phyloP scores from a whole-genome alignment of 495 filamentous ascomycete genomes.

The Tuber aestivum region DNA sequence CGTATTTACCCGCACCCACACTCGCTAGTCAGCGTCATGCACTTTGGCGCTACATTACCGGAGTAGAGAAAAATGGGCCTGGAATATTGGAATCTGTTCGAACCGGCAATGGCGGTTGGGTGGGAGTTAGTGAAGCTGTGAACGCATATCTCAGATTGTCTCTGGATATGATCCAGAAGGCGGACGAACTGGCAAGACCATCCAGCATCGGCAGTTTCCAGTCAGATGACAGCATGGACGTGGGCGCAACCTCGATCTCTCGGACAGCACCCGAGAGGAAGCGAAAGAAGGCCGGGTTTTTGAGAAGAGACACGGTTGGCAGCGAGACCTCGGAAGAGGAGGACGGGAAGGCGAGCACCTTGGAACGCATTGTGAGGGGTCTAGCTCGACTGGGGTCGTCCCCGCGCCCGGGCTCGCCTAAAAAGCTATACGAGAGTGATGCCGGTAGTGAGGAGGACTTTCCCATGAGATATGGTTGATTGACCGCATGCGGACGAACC shows the following conservation, averaged over 20 bases:
- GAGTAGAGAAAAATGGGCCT: slow-evolving; percentile 55
- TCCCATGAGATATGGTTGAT: slow-evolving; percentile 27
- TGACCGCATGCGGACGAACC: neutral
- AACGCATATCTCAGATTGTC: slow-evolving; percentile 56
- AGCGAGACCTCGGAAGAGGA: slow-evolving; percentile 28
- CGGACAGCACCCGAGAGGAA: slow-evolving; percentile 16
- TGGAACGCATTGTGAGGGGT: slow-evolving; percentile 40
- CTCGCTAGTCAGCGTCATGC: slow-evolving; percentile 57
- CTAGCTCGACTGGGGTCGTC: slow-evolving; percentile 35
- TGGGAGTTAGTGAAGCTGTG: slow-evolving; percentile 51
- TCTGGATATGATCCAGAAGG: slow-evolving; percentile 42
- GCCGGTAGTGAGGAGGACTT: slow-evolving; percentile 33
- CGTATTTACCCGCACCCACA: slow-evolving; percentile 49
- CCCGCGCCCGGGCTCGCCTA: slow-evolving; percentile 26
- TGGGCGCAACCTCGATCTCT: slow-evolving; percentile 1
- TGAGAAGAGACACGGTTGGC: slow-evolving; percentile 30
- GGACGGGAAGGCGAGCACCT: slow-evolving; percentile 32
- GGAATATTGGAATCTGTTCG: slow-evolving; percentile 54
- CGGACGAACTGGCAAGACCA: slow-evolving; percentile 34
- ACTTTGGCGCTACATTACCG: slow-evolving; percentile 62
- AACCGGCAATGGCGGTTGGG: slow-evolving; percentile 56
- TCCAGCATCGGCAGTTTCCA: slow-evolving; percentile 39
- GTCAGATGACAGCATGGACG: slow-evolving; percentile 34
- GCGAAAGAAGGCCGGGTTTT: slow-evolving; percentile 30
- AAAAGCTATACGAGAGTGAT: slow-evolving; percentile 33